Conservation (phyloP, 1,284 basidiomycete genomes). For the Spongiforma sp. region DNA sequence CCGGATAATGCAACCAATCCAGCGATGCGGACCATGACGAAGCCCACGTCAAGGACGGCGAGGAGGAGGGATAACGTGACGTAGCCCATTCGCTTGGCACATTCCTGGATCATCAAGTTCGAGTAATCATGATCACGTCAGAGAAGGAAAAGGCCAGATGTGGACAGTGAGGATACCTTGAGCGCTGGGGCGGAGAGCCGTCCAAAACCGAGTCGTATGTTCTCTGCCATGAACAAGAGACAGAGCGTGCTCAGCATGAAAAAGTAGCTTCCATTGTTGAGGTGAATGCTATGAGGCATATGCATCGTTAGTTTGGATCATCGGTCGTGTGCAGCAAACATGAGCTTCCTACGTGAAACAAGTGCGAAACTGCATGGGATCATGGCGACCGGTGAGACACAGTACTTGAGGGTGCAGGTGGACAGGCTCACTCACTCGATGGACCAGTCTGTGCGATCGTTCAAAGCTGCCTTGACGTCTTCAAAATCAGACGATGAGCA, state of each 20-base stretch:
- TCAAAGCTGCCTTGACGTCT: conserved; percentile 25
- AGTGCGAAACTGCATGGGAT: conserved; percentile 27
- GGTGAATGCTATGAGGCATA: conserved; percentile 27
- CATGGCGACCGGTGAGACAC: conserved; percentile 3
- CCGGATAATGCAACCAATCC: conserved; percentile 19
- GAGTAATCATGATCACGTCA: not conserved
- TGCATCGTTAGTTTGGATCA: conserved; percentile 4
- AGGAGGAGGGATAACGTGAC: conserved; percentile 16
- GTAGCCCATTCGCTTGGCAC: conserved; percentile 17
- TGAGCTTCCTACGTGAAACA: conserved; percentile 24
- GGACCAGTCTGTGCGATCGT: conserved; percentile 26
- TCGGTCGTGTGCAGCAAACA: not conserved
- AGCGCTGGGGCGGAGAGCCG: conserved; percentile 28
- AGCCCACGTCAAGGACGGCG: conserved; percentile 27
- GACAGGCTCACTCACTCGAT: conserved; percentile 28
- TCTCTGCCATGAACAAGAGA: conserved; percentile 27
- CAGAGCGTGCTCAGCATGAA: conserved; percentile 17
- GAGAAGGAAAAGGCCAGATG: not conserved
- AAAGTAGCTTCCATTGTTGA: conserved; percentile 14
- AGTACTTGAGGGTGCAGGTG: not conserved
- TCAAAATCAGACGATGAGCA: conserved; percentile 22
- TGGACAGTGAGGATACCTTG: too few relatives aligned
- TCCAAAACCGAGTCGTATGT: conserved; percentile 28
- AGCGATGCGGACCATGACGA: conserved; percentile 20
- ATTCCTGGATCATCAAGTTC: conserved; percentile 17